A percentile compares a stretch with the other conserved stretches of the same genome.
phyloP scores from a whole-genome alignment of 1,139 yeast species.

The Suhomyces ambrosiae region DNA sequence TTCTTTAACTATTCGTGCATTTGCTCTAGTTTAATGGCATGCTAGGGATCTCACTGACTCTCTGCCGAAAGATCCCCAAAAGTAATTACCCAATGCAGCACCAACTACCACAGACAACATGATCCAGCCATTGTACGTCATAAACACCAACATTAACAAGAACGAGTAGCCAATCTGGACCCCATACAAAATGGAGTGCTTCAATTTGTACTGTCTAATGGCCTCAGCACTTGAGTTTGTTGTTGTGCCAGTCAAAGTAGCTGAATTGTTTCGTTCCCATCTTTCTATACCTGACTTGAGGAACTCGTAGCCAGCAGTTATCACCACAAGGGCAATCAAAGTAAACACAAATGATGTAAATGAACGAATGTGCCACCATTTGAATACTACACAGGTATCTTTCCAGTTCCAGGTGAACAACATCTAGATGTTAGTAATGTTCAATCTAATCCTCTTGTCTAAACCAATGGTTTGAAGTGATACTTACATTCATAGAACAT shows the following conservation, averaged over 20 bases:
- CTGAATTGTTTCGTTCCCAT: slow-evolving; percentile 29
- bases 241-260: slow-evolving; percentile 19
- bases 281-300: slow-evolving; percentile 40
- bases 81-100: slow-evolving; percentile 63
- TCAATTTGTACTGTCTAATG: slow-evolving; percentile 26
- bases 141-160: slow-evolving; percentile 74
- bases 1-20: too few relatives aligned
- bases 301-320: slow-evolving; percentile 66
- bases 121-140: slow-evolving; percentile 85
- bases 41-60: slow-evolving; percentile 9
- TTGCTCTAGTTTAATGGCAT: too few relatives aligned
- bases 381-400: slow-evolving; percentile 69
- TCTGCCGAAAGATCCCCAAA: slow-evolving; percentile 48
- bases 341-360: slow-evolving; percentile 54
- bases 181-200: slow-evolving; percentile 57
- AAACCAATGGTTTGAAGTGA: too few relatives aligned
- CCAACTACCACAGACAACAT: slow-evolving; percentile 75
- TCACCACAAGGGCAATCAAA: slow-evolving; percentile 47
- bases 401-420: slow-evolving; percentile 81
- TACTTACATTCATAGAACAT: slow-evolving; percentile 63
- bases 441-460: not conserved
- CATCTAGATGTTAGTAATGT: slow-evolving; percentile 45
- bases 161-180: slow-evolving; percentile 77
- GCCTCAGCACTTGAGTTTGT: slow-evolving; percentile 17
- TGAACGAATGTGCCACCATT: slow-evolving; percentile 77